Base-by-base conservation (phyloP, 139 green algal genomes). In the Pseudopediastrum boryanum region DNA sequence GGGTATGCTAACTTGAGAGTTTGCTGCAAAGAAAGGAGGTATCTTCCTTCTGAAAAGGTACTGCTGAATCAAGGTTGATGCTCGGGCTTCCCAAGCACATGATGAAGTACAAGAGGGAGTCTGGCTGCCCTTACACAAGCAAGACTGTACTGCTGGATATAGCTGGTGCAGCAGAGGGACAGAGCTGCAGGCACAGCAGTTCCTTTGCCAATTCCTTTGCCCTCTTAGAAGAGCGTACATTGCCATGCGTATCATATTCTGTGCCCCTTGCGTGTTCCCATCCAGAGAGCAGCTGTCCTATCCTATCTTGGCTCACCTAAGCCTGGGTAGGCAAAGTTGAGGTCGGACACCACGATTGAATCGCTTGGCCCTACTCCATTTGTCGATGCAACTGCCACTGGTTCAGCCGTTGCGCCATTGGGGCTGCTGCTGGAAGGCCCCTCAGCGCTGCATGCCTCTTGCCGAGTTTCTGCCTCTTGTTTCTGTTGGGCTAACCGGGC, bases 271-370 rank as follows among this genome's bases (percentile, higher is more conserved):
- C 50, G 3, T 42, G 50, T 19, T 6, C 21, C 7, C 7, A 8
- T 9, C 29, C 35, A 25, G 21, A 33, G 16, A 43, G 29, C 38
- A 31, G 31, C 46, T 16, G 46, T 12, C 46, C 13, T 56, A 12
- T 12, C 7, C 59, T n/a, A 12, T 7, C 31, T 7, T 27, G 21
- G 41, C 80, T 58, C 70, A 95, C 92, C 92, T 63, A 96, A 84
- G 6, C 89, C 93, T 2, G 90, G 87, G 66, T 97, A 97, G 10
- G 79, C 78, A 54, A 97, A 97, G 4, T 83, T 85, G 8, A 97
- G 75, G 31, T 83, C 21, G 1, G 82, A 29, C 0, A 90, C 81
- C 36, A 42, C 73, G 2, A 88, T 75, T 19, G 23, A 56, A 35
- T 38, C 31, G 23, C 10, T 36, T 33, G 4, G 54, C 23, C n/a